Conservation (phyloP, 257 asterid species). For the Solanum ossicruentum region DNA sequence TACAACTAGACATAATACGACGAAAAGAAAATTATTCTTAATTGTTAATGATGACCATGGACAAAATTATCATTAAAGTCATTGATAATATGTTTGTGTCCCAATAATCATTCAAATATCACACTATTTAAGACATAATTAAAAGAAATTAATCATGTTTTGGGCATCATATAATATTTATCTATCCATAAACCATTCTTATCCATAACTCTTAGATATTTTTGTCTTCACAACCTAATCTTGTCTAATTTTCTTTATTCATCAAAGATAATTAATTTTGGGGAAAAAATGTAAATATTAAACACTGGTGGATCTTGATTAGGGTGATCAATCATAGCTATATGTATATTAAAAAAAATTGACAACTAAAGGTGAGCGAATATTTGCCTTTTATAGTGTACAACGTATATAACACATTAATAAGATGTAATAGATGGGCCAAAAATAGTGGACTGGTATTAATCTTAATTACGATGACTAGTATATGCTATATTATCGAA, state of each 20-base stretch:
- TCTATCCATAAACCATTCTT: background rate
- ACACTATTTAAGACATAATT: background rate
- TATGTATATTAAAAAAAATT: no score
- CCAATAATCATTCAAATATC: background rate
- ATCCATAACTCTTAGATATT: background rate
- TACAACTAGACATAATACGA: background rate
- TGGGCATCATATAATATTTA: background rate
- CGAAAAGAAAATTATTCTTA: background rate
- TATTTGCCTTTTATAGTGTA: no score
- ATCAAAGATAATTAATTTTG: no score
- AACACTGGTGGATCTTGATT: no score
- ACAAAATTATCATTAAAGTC: background rate
- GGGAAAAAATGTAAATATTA: no score
- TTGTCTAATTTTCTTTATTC: background rate
- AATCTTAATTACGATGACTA: no score
- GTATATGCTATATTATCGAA: no score
- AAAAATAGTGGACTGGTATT: no score
- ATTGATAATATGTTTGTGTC: background rate
- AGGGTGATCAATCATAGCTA: no score
- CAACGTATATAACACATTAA: no score
- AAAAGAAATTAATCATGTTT: background rate
- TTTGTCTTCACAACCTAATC: background rate
- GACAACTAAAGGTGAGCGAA: no score
- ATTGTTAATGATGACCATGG: background rate
- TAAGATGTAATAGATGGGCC: no score